Percentiles rank a stretch among this genome's conserved stretches.
Evolutionary conservation across 345 rosid species (phyloP).

Genomic region (Salix koriyanagi): DNA sequence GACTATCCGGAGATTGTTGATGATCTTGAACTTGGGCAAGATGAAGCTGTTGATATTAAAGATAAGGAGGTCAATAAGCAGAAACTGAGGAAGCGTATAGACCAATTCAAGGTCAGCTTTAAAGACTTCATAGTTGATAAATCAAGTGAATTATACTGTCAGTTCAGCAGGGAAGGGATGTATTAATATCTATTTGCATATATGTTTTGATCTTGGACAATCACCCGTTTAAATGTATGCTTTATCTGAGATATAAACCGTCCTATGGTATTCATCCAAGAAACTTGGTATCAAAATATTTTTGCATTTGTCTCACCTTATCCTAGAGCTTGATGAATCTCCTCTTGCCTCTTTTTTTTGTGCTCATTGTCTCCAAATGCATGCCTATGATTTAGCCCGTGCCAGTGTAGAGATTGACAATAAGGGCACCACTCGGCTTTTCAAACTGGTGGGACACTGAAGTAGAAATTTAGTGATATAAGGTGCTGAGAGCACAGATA

Average conservation of each 20-base stretch:
- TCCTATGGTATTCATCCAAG: background rate
- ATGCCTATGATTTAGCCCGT: background rate
- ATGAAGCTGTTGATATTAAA: slow-evolving; percentile 76
- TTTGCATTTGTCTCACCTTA: background rate
- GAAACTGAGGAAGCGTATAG: slow-evolving; percentile 64
- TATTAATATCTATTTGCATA: background rate
- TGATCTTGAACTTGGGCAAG: slow-evolving; percentile 87
- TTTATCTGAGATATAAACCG: background rate
- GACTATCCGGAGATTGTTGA: slow-evolving; percentile 79
- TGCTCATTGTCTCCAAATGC: background rate
- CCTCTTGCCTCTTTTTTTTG: background rate
- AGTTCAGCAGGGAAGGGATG: background rate
- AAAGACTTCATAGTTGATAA: background rate
- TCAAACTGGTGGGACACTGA: background rate
- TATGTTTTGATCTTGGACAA: background rate
- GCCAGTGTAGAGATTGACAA: background rate
- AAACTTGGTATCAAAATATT: background rate
- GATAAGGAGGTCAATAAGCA: slow-evolving; percentile 83
- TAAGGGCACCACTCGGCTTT: background rate
- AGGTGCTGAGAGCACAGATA: background rate
- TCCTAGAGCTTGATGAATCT: background rate
- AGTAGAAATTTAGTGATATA: background rate
- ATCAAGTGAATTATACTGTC: background rate
- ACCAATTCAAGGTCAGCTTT: slow-evolving; percentile 63
- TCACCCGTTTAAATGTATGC: background rate